phyloP scores from a whole-genome alignment of 495 filamentous ascomycete genomes.

The Penicillium goetzii region DNA sequence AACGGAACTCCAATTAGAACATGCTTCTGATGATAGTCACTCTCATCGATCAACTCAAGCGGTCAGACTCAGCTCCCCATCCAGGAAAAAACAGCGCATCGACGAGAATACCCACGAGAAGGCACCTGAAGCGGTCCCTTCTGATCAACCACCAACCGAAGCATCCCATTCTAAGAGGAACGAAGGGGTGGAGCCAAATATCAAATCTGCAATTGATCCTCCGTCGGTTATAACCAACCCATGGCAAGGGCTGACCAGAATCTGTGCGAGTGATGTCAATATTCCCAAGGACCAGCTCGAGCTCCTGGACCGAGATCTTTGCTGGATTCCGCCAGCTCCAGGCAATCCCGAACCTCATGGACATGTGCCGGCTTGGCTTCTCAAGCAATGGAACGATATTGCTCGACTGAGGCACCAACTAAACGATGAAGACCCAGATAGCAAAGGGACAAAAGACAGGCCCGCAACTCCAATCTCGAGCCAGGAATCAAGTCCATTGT shows the following conservation, averaged over 20 bases:
- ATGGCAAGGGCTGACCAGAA: slow-evolving; percentile 44
- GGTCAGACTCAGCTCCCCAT: background rate
- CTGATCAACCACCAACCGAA: background rate
- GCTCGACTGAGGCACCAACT: slow-evolving; percentile 30
- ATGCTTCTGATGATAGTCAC: background rate
- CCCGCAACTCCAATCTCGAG: slow-evolving; percentile 3
- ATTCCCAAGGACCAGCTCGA: slow-evolving; percentile 64
- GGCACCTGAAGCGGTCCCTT: background rate
- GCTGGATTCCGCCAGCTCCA: slow-evolving; percentile 44
- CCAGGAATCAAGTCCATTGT: slow-evolving; percentile 14
- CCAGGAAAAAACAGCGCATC: slow-evolving; percentile 26
- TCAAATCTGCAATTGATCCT: background rate
- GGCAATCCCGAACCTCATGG: slow-evolving; percentile 30
- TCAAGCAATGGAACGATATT: slow-evolving; percentile 44
- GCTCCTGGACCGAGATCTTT: slow-evolving; percentile 57
- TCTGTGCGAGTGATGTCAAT: slow-evolving; percentile 50
- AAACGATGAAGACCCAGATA: background rate
- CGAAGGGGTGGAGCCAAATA: background rate
- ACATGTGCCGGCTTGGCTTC: slow-evolving; percentile 42
- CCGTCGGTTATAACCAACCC: slow-evolving; percentile 20
- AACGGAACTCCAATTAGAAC: background rate
- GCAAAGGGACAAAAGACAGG: background rate
- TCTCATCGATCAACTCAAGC: background rate
- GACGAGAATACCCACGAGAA: background rate
- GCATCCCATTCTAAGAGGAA: background rate